These are phyloP conservation scores for Eutrema heterophyllum DNA, from an alignment of 345 rosid species.

Conservation along the genomic window DNA sequence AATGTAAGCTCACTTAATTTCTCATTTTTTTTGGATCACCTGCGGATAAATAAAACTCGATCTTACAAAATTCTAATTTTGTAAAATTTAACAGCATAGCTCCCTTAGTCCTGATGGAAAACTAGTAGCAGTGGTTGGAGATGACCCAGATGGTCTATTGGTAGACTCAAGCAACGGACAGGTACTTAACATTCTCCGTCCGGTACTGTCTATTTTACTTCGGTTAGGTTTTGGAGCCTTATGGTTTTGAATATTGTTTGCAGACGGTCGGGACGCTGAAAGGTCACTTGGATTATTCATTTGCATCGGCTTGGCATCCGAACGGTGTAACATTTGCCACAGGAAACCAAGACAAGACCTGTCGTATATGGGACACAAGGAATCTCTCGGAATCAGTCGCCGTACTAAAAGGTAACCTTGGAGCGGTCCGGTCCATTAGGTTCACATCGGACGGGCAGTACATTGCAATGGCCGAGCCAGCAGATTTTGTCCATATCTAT, in stretches of 20 bases:
- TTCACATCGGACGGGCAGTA: conserved; percentile 59
- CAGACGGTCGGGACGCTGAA: conserved; percentile 44
- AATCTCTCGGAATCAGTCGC: conserved; percentile 54
- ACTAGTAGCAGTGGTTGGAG: conserved; percentile 64
- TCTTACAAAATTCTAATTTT: background rate
- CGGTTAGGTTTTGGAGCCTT: background rate
- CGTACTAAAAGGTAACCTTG: conserved; percentile 66
- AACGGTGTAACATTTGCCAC: conserved; percentile 71
- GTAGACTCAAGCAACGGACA: conserved; percentile 63
- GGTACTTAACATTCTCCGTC: conserved; percentile 30
- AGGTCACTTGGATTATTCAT: conserved; percentile 74
- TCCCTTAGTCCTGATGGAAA: conserved; percentile 75
- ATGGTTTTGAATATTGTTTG: background rate
- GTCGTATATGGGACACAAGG: conserved; percentile 67
- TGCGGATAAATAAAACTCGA: background rate
- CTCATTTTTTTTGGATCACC: background rate
- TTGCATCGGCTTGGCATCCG: conserved; percentile 86
- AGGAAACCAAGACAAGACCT: conserved; percentile 82
- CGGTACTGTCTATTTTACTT: background rate
- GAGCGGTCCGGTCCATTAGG: conserved; percentile 67
- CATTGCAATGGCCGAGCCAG: conserved; percentile 82
- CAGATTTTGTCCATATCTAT: conserved; percentile 76
- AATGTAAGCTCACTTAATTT: conserved; percentile 42
- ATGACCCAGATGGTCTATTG: conserved; percentile 59
- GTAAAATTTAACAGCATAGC: conserved; percentile 47